Base-by-base conservation (phyloP, 1,284 basidiomycete genomes). In the Termitomyces sp. region DNA sequence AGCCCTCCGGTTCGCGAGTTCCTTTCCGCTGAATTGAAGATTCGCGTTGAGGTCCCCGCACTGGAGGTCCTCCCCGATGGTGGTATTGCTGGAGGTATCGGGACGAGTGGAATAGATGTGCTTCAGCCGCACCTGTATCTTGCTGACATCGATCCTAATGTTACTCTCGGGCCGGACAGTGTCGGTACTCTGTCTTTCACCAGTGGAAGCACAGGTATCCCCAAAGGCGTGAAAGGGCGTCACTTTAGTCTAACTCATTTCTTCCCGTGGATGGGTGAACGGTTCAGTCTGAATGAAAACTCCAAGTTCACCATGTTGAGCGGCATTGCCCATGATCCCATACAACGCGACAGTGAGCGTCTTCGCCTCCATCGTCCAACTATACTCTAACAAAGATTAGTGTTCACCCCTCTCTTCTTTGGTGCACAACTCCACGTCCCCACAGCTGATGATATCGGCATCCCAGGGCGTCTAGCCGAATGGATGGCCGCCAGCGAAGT, bases 211-310 rank as follows among this genome's bases (percentile, higher is more conserved):
- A 99, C 97, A 0, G 97, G 97, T 47, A 95, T 99, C 52, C 97
- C 97, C 2, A 99, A 99, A 75, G 97, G 97, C 42, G 96, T 99
- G 46, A 85, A 86, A 64, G 97, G 97, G 0, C 79, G 97, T 45
- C 97, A 99, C 70, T 98, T 91, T 72, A 94, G 90, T 62, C 77
- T 99, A 62, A 99, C 97, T 0, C 97, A 99, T 72, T 99, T 99
- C 81, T 99, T 99, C 84, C 96, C 96, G 2, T 99, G 97, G 97
- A 99, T 99, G 97, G 89, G 90, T 19, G 76, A 94, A 68, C 78
- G 86, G 17, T 99, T 99, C 69, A 86, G 81, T 2, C 75, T 99
- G 43, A 77, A 79, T 40, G 76, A 85, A 54, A 73, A 81, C 28
- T 93, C 91, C 57, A 92, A 87, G 70, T 99, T 98, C 67, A 99